Evolutionary conservation across 129 eudicot genomes (phyloP), one percentile per base, ranked within the genome.

Genomic region (Gnaphalium uliginosum): DNA sequence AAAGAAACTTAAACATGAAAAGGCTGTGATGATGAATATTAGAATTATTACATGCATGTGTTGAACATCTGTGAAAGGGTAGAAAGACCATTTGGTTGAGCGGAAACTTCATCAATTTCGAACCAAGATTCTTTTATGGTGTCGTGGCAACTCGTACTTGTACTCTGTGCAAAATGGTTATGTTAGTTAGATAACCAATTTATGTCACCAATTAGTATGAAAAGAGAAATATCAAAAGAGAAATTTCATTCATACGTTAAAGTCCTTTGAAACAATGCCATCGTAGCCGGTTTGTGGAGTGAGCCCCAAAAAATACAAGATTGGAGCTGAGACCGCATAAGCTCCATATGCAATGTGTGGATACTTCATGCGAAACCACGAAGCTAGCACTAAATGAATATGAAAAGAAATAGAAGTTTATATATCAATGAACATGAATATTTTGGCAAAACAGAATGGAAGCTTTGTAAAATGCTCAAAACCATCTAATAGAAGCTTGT

Each of bases 51-150:
- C 84, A 23, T 8, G 84, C 89, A 85, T 53, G 86, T 78, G 56
- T 82, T 81, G 83, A 85, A 82, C 30, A 30, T 85, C 32, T 70
- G 76, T 33, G 79, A 78, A 9, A 85, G 81, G 62, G 23, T 74
- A 8, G 33, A 63, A 26, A 85, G 79, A n/a, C 89, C 89, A 9
- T 72, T n/a, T 1, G 86, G 71, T 37, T 74, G 61, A 54, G 78
- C 64, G 32, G 81, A 81, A 32, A 85, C 81, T 64, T 72, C 66
- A 18, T 78, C 83, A 8, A 85, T 85, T 58, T 81, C 86, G 1
- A 54, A 64, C 89, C 89, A 85, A 27, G 89, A 85, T 43, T 85
- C 79, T 71, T 76, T 62, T 73, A 85, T 78, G 22, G 86, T 78
- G 10, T 71, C 64, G 79, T 85, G 78, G 72, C 89, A 85, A 69